phyloP scores from a whole-genome alignment of 202 grass and related monocot genomes.

The Dendrocalamus latiflorus region DNA sequence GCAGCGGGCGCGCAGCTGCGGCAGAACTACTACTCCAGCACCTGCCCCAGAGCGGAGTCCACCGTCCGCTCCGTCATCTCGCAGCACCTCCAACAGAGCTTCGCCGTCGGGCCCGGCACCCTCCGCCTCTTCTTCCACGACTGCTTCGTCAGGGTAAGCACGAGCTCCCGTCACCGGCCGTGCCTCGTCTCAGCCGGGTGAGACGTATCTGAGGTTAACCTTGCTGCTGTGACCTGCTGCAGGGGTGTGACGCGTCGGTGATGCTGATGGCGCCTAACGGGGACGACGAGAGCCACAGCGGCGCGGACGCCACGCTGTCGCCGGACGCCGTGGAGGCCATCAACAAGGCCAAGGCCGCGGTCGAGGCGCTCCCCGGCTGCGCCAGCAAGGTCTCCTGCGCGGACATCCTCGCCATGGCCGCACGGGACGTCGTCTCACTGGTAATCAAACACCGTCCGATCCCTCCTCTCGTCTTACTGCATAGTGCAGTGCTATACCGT shows the following conservation, averaged over 20 bases:
- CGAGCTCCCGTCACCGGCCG: not conserved
- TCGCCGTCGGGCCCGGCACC: constrained; percentile 69
- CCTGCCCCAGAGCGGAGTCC: constrained; percentile 74
- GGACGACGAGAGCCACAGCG: constrained; percentile 73
- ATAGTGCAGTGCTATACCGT: not conserved
- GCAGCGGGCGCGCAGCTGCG: constrained; percentile 42
- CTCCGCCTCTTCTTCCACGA: constrained; percentile 98
- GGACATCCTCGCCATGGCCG: constrained; percentile 78
- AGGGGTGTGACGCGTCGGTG: constrained; percentile 90
- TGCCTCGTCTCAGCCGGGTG: not conserved
- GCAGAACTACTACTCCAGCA: constrained; percentile 60
- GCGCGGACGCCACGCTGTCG: constrained; percentile 64
- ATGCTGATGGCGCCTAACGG: constrained; percentile 52
- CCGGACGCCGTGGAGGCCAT: constrained; percentile 64
- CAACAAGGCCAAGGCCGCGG: constrained; percentile 66
- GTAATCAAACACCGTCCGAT: constrained; percentile 9
- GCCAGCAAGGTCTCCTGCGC: constrained; percentile 77
- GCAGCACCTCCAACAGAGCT: constrained; percentile 65
- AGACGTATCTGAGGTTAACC: not conserved
- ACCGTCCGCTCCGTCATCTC: constrained; percentile 51
- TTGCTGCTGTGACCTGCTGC: not conserved
- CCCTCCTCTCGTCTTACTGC: not conserved
- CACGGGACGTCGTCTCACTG: constrained; percentile 67
- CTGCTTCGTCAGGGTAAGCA: constrained; percentile 79
- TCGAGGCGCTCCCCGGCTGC: constrained; percentile 54